Conservation (phyloP, 192 early-diverging fungal species). For the Lobosporangium transversale region DNA sequence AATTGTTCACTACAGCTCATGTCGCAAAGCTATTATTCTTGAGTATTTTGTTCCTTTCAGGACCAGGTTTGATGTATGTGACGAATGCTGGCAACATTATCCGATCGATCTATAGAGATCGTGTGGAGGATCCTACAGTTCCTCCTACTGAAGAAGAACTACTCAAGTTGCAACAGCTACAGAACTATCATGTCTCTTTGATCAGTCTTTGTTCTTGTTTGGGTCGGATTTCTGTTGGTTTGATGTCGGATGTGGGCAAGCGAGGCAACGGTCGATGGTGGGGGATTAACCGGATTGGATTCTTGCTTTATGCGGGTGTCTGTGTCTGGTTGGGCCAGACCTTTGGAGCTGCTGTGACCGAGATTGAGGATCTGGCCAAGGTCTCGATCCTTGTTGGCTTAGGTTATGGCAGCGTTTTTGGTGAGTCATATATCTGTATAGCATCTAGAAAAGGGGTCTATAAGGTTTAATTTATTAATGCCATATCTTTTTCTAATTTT, state of each 20-base stretch:
- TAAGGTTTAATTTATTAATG: background rate
- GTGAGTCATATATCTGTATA: constrained; percentile 15
- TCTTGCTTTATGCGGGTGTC: constrained; percentile 40
- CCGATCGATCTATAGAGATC: constrained; percentile 46
- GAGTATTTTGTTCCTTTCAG: constrained; percentile 31
- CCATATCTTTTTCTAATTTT: background rate
- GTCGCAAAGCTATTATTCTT: constrained; percentile 35
- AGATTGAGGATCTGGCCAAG: constrained; percentile 25
- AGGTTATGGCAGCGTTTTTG: constrained; percentile 55
- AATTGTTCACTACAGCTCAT: constrained; percentile 29
- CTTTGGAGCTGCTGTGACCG: constrained; percentile 25
- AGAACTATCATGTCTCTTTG: constrained; percentile 55
- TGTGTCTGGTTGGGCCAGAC: constrained; percentile 51
- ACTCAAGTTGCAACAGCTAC: constrained; percentile 31
- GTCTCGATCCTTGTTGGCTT: constrained; percentile 37
- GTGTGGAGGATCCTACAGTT: constrained; percentile 34
- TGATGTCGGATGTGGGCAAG: constrained; percentile 54
- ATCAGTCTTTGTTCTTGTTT: constrained; percentile 57
- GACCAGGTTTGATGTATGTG: constrained; percentile 55
- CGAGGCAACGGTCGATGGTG: constrained; percentile 27
- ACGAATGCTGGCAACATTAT: constrained; percentile 56
- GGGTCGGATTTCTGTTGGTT: constrained; percentile 50
- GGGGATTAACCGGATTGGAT: constrained; percentile 46
- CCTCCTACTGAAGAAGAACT: constrained; percentile 35
- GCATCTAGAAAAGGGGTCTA: no score